Evolutionary conservation across 1,284 basidiomycete genomes (phyloP).

Genomic region (Sanguinoderma infundibulare): DNA sequence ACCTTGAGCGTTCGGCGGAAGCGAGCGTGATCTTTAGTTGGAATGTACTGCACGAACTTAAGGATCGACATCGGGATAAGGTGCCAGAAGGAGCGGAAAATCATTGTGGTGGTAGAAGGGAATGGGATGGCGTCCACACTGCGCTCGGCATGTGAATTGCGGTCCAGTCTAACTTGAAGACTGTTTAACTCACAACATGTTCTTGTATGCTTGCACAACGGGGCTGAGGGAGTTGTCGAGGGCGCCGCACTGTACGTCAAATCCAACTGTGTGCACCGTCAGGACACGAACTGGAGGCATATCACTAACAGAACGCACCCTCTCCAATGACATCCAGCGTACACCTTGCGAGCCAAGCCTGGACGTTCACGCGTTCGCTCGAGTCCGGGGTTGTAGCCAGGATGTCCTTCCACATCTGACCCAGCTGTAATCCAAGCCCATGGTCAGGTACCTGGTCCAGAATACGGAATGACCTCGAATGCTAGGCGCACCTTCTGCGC

Average conservation of each 20-base stretch:
- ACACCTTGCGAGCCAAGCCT: slow-evolving; percentile 44
- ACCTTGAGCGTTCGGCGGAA: slow-evolving; percentile 38
- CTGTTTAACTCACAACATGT: slow-evolving; percentile 37
- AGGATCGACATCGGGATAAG: slow-evolving; percentile 37
- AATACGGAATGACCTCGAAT: slow-evolving; percentile 28
- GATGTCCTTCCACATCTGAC: slow-evolving; percentile 29
- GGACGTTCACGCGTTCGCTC: slow-evolving; percentile 37
- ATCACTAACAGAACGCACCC: slow-evolving; percentile 9
- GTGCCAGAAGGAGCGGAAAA: slow-evolving; percentile 30
- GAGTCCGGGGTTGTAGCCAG: slow-evolving; percentile 4
- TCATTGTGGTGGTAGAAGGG: slow-evolving; percentile 23
- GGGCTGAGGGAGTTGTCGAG: slow-evolving; percentile 34
- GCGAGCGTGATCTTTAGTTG: slow-evolving; percentile 40
- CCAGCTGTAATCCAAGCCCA: slow-evolving; percentile 12
- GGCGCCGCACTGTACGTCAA: slow-evolving; percentile 29
- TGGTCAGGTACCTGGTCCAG: not conserved
- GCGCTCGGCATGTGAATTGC: not conserved
- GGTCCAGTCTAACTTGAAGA: not conserved
- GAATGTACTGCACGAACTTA: slow-evolving; percentile 39
- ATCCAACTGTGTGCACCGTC: slow-evolving; percentile 27
- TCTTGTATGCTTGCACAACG: slow-evolving; percentile 34
- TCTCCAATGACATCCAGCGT: slow-evolving; percentile 54
- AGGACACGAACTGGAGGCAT: slow-evolving; percentile 26
- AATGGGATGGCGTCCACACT: slow-evolving; percentile 27
- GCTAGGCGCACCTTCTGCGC: slow-evolving; percentile 43